phyloP scores from a whole-genome alignment of 305 asterid genomes.

The Fraxinus floribunda region DNA sequence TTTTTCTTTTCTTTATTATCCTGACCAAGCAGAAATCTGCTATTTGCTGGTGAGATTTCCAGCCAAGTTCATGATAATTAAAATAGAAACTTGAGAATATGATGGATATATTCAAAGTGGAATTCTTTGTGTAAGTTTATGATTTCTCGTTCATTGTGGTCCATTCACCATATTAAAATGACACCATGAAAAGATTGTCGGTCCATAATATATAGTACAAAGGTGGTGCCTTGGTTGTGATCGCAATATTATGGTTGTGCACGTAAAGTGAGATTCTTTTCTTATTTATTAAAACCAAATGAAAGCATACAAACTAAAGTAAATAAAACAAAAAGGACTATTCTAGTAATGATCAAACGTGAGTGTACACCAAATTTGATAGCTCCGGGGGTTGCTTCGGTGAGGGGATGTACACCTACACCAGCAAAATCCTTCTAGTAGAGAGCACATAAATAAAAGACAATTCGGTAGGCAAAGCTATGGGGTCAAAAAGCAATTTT shows the following conservation, averaged over 20 bases:
- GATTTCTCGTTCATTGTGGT: constrained; percentile 2
- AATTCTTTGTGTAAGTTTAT: not conserved
- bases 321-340: not conserved
- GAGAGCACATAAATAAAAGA: not conserved
- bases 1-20: not conserved
- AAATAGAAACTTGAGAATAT: not conserved
- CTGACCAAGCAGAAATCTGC: not conserved
- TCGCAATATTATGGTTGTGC: not conserved
- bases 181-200: not conserved
- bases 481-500: not conserved
- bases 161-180: not conserved
- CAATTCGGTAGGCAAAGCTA: not conserved
- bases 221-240: not conserved
- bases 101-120: not conserved
- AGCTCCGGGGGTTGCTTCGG: no score
- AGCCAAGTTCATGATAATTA: not conserved
- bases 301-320: not conserved
- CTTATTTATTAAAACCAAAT: not conserved
- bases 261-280: not conserved
- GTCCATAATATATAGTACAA: not conserved
- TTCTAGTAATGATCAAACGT: not conserved
- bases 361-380: no score
- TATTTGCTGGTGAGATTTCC: constrained; percentile 4
- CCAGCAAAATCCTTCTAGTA: no score
- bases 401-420: no score